Evolutionary conservation across 805 yeast genomes (phyloP).

Genomic region (Cyberlindnera galapagoensis): DNA sequence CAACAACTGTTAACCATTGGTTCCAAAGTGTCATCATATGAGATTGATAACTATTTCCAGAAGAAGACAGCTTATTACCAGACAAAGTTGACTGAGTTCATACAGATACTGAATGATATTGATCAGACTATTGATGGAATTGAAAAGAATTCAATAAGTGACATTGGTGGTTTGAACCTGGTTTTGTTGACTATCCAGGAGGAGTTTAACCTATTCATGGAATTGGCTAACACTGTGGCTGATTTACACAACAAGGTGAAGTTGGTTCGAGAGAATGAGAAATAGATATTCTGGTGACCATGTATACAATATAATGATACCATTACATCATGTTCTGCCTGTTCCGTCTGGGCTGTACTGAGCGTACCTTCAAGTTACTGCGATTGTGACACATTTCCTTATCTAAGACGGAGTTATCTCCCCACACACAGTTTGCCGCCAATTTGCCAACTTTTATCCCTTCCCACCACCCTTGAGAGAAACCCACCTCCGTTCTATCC

Average conservation of each 20-base stretch:
- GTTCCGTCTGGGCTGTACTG: no score
- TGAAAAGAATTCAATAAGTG: conserved; percentile 42
- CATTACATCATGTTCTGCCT: no score
- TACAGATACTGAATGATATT: conserved; percentile 41
- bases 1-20: conserved; percentile 48
- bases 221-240: conserved; percentile 66
- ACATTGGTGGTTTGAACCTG: conserved; percentile 36
- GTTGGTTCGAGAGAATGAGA: conserved; percentile 19
- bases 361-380: no score
- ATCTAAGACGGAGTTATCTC: conserved; percentile 1
- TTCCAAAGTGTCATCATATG: conserved; percentile 47
- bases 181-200: conserved; percentile 57
- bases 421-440: no score
- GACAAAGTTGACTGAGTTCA: conserved; percentile 43
- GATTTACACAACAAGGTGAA: conserved; percentile 55
- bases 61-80: conserved; percentile 31
- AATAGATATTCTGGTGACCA: no score
- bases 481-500: no score
- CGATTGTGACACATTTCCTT: no score
- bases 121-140: conserved; percentile 60
- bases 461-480: no score
- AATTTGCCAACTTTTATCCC: no score
- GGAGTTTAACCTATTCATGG: conserved; percentile 68
- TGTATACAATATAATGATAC: no score
- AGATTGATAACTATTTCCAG: conserved; percentile 51